Base-by-base conservation (phyloP, 106 monocot species). In the Hemerocallis citrina region DNA sequence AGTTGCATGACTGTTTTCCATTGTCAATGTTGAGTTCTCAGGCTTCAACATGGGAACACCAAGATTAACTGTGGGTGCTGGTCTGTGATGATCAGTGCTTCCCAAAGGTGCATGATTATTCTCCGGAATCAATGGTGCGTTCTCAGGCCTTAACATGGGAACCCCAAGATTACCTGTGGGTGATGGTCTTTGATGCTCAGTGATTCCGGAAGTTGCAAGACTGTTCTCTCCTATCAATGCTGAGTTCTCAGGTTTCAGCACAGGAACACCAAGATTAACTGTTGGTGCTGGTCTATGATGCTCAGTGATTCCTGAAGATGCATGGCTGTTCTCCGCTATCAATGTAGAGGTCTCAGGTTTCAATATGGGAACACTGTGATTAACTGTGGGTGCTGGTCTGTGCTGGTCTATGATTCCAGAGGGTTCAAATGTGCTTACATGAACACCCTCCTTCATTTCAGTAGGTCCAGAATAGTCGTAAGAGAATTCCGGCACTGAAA, bases 381-480 rank as follows among this genome's bases (percentile, higher is more conserved):
- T 25, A 63, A 59, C 62, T 14, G 31, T 7, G 48, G 17, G 25
- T 17, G 30, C 46, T 30, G 72, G 40, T 62, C 72, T 83, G n/a
- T 50, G 47, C 14, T 62, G 76, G 24, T 67, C 56, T 58, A 6
- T 57, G 44, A 39, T 51, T 25, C 46, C 51, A 16, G 68, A 52
- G 62, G 34, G 29, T 31, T 48, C 74, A 64, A 54, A 34, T 40
- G 72, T 65, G 59, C 68, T 64, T 10, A 69, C 39, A 67, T 68
- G 66, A 49, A 75, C 45, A 16, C 50, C 47, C 20, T 71, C 72
- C 46, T 67, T 78, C 35, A 62, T 63, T 6, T 25, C 68, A 72
- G 70, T 34, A 52, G 61, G 62, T 75, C 65, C 69, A 54, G 38
- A 68, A 75, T 78, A 61, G 16, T 55, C 43, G 45, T 75, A 49